Conservation (phyloP, 805 yeast species). For the Ogataea philodendri region DNA sequence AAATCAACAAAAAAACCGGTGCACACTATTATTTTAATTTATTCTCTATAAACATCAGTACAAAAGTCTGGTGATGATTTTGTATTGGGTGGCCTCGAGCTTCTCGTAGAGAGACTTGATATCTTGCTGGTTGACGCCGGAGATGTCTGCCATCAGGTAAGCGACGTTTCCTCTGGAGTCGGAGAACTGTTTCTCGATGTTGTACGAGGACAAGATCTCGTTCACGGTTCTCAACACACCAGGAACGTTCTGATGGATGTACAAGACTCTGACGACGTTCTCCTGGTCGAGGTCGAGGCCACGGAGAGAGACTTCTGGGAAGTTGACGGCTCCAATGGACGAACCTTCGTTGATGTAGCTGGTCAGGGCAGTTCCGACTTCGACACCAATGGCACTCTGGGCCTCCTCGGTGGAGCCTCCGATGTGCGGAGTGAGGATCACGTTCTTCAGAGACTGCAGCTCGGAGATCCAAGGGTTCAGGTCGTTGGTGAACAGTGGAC, state of each 20-base stretch:
- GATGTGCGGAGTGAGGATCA: constrained; percentile 93
- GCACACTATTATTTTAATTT: constrained; percentile 3
- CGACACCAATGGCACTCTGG: constrained; percentile 95
- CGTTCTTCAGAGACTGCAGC: constrained; percentile 76
- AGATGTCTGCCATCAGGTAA: constrained; percentile 95
- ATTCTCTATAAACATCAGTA: constrained; percentile 45
- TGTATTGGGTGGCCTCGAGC: constrained; percentile 85
- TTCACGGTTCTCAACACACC: constrained; percentile 98
- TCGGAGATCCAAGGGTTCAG: constrained; percentile 85
- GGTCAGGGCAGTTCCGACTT: constrained; percentile 81
- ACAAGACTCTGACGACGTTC: constrained; percentile 86
- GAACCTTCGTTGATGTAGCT: constrained; percentile 95
- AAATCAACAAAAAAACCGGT: constrained; percentile 4
- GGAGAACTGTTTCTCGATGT: constrained; percentile 97
- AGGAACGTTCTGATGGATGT: constrained; percentile 96
- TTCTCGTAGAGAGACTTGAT: constrained; percentile 82
- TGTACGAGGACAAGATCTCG: constrained; percentile 89
- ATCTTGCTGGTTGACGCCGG: constrained; percentile 77
- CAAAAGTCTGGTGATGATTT: constrained; percentile 84
- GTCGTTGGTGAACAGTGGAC: constrained; percentile 70
- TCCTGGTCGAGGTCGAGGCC: constrained; percentile 84
- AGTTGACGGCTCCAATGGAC: constrained; percentile 93
- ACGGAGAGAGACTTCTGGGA: constrained; percentile 96
- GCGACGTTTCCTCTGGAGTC: constrained; percentile 96
- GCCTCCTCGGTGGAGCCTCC: constrained; percentile 99